Base-by-base conservation (phyloP, 1,139 yeast genomes). In the Lodderomyces margitis region DNA sequence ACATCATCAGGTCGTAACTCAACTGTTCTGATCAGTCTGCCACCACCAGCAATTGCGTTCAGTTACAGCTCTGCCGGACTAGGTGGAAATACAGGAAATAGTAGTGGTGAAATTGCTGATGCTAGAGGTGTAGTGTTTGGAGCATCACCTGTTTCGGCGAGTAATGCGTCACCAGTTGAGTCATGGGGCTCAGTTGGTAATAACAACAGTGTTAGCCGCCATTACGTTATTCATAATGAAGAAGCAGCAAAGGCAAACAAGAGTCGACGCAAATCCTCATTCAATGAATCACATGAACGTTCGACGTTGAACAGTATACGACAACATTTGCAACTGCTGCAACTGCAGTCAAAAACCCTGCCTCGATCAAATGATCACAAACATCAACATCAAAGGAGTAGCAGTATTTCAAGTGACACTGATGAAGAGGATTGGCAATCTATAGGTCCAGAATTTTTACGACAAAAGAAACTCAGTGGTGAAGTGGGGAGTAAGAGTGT, bases 351-450 rank as follows among this genome's bases (percentile, higher is more conserved):
- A 28, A 7, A 15, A n/a, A 28, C 17, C 6, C 32, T n/a, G 15
- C 19, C 17, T 5, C 25, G n/a, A 9, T n/a, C 11, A n/a, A 23
- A n/a, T 23, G 11, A 24, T 8, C 27, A 24, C 8, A 16, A n/a
- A 6, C 33, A 28, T 17, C 39, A 34, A 34, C 33, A 30, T 27
- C 23, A 41, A 24, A 38, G 42, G 31, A 28, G 21, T 15, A 46
- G 38, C 39, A 33, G 34, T 35, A 20, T 37, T 21, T 37, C 44
- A 5, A 41, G 41, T 28, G 52, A 87, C 54, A 87, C 96, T 0
- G 98, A 89, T 62, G 97, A 91, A 57, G 98, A 89, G 60, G 97
- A 89, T 62, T 89, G 98, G 98, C 87, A 82, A 48, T 69, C 88
- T 0, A 83, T 89, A 41, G 97, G 96, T 1, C 88, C 96, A 0